Base-by-base conservation (phyloP, 176 grass and related monocot genomes). In the Echinochloa phyllopogon region DNA sequence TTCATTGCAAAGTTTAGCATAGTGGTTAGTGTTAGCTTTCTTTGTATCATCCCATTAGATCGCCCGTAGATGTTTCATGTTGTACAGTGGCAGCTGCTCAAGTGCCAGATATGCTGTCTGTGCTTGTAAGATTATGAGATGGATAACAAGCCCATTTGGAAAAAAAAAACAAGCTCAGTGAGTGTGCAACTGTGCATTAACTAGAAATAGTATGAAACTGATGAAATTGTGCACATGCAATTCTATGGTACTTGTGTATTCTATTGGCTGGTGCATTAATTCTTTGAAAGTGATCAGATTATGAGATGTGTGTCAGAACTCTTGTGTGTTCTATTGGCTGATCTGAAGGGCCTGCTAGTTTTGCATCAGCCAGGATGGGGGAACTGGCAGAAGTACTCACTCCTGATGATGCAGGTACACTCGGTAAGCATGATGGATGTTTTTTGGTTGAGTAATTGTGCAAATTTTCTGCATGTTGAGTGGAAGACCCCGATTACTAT, bases 171-270 rank as follows among this genome's bases (percentile, higher is more conserved):
- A 43, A 10, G 29, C 21, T 44, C n/a, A 4, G 11, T 0, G 4
- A 80, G 17, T 81, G 87, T 69, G 69, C 41, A 69, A 80, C 12
- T 81, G 87, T 69, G 69, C 41, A 69, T 69, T 61, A 71, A 41
- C 11, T 48, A 9, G 39, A 66, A 58, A 69, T 16, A 24, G 68
- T 45, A 17, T 72, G 44, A 33, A 72, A 9, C 14, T 38, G 29
- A 8, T 65, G 14, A 29, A 37, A 17, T 15, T 16, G 38, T 78
- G 18, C 14, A 27, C 25, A 42, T 63, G 42, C 13, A 59, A 70
- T 18, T 64, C 29, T 47, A 5, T 12, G 5, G 24, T 47, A 36
- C 10, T 2, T 45, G 65, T 44, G 10, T 44, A 17, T 10, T 69
- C 66, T 24, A 14, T 45, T 71, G 40, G 10, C 4, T 23, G 8